Evolutionary conservation across 164 flowering plant species (phyloP), one percentile per base, ranked within the genome.

Genomic region (Aristolochia contorta): DNA sequence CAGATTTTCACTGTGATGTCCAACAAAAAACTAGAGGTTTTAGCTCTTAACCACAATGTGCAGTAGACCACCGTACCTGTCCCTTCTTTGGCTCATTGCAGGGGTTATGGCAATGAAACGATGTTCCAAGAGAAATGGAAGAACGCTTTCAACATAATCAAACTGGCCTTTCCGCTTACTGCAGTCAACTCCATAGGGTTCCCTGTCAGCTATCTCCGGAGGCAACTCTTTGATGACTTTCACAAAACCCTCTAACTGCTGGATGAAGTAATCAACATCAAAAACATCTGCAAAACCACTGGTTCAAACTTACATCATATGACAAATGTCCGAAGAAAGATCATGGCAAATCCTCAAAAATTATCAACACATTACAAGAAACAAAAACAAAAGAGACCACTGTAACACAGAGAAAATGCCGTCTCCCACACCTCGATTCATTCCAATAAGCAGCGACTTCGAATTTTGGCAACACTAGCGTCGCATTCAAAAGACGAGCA

Each of bases 281-380:
- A 90, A 93, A 24, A 90, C 89, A 86, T 90, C 99, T 81, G 86
- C 92, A 84, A 93, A 93, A 64, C 95, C 99, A 79, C 99, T 93
- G 18, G 15, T 51, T 15, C 49, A 66, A 62, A 67, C 47, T 33
- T 20, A 62, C 16, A 63, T 58, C 54, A 33, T 46, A 61, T 37
- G 20, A n/a, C 18, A 54, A 22, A 37, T n/a, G 24, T 22, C 54
- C 57, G 6, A 43, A 47, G 52, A 54, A 25, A 63, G 30, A 27
- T 27, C 3, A 27, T 27, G 30, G 5, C 30, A 27, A 27, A 27
- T 27, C 30, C 30, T 27, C 30, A 27, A 33, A 4, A 56, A 27
- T 13, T 19, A 18, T 30, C 22, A 30, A 18, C 32, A 15, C 12
- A 16, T 20, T 13, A 16, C 62, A 25, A 24, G 27, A 47, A 7